A percentile compares a stretch with the other conserved stretches of the same genome.
phyloP scores from a whole-genome alignment of 371 early-diverging fungal genomes.

The Apophysomyces elegans region DNA sequence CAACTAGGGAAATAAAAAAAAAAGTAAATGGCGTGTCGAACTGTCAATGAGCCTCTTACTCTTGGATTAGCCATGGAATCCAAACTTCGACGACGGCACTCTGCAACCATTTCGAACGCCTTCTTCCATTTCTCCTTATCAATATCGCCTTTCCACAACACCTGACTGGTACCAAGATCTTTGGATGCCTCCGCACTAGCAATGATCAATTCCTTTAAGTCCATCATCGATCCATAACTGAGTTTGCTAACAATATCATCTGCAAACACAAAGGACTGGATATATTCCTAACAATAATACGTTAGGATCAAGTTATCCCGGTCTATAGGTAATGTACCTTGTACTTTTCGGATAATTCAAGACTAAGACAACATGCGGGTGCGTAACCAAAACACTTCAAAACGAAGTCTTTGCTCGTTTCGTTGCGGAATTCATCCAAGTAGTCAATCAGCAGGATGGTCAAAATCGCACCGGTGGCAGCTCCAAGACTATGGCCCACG shows the following conservation, averaged over 20 bases:
- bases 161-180: conserved; percentile 29
- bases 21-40: background rate
- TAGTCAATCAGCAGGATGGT: conserved; percentile 75
- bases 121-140: conserved; percentile 33
- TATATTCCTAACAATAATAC: conserved; percentile 28
- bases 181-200: conserved; percentile 46
- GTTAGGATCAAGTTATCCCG: background rate
- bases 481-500: conserved; percentile 83
- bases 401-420: conserved; percentile 34
- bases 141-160: conserved; percentile 28
- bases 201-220: conserved; percentile 43
- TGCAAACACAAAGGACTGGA: conserved; percentile 45
- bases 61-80: conserved; percentile 38
- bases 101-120: conserved; percentile 35
- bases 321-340: conserved; percentile 23
- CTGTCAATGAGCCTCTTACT: conserved; percentile 14
- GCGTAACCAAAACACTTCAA: conserved; percentile 42
- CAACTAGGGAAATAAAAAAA: conserved; percentile 20
- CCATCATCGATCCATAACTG: conserved; percentile 52
- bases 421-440: conserved; percentile 53
- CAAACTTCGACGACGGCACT: conserved; percentile 31
- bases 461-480: conserved; percentile 72
- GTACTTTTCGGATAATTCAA: conserved; percentile 42
- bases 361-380: conserved; percentile 42
- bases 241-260: conserved; percentile 51